Evolutionary conservation across 768 basidiomycete genomes (phyloP).

Genomic region (Hebeloma cylindrosporum): DNA sequence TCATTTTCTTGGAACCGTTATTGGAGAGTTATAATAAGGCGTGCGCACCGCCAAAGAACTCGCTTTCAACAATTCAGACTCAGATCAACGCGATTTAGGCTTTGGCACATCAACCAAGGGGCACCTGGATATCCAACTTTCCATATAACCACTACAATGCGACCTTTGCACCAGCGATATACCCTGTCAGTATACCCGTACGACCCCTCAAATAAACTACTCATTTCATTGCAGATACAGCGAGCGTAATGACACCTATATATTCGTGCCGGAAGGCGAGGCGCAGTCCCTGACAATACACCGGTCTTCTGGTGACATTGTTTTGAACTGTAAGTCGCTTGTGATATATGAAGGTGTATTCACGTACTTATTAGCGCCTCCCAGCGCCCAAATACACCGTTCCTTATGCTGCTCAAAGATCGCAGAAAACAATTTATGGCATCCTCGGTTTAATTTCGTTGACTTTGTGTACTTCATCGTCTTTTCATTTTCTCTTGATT

Average conservation of each 20-base stretch:
- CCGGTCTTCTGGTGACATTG: constrained; percentile 73
- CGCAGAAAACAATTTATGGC: constrained; percentile 68
- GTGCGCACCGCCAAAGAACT: constrained; percentile 22
- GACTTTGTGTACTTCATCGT: constrained; percentile 57
- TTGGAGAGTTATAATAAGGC: constrained; percentile 15
- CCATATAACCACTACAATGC: constrained; percentile 47
- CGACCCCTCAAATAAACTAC: constrained; percentile 4
- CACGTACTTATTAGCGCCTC: constrained; percentile 3
- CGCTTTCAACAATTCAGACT: constrained; percentile 38
- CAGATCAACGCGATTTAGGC: constrained; percentile 35
- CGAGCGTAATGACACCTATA: constrained; percentile 73
- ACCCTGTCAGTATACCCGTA: constrained; percentile 52
- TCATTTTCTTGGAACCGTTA: constrained; percentile 54
- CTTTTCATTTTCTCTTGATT: constrained; percentile 1
- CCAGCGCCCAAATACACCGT: constrained; percentile 52
- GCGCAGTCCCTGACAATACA: constrained; percentile 71
- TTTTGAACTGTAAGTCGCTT: constrained; percentile 57
- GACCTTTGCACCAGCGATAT: constrained; percentile 68
- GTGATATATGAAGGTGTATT: too few species aligned
- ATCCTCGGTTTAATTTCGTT: constrained; percentile 78
- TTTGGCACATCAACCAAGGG: constrained; percentile 11
- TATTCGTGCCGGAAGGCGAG: constrained; percentile 69
- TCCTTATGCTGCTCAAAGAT: constrained; percentile 58
- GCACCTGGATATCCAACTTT: constrained; percentile 9
- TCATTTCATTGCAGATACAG: constrained; percentile 48